Evolutionary conservation across 306 rosid genomes (phyloP).

Genomic region (Trifolium repens): DNA sequence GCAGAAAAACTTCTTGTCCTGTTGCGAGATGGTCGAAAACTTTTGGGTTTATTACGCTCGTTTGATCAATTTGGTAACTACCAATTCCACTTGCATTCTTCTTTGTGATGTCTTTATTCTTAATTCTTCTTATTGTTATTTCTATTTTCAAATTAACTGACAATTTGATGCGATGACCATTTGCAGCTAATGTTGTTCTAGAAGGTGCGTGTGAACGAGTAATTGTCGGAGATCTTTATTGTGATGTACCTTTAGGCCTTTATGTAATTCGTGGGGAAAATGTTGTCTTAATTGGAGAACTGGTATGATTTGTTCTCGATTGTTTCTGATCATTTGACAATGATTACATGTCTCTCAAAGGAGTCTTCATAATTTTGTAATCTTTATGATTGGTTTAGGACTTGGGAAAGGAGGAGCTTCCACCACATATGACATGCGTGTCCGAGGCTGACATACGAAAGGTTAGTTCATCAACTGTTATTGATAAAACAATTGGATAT

Average conservation of each 20-base stretch:
- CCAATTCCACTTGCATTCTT: constrained; percentile 16
- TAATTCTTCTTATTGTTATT: constrained; percentile 2
- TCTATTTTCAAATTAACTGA: constrained; percentile 20
- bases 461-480: constrained; percentile 49
- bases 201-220: constrained; percentile 90
- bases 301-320: constrained; percentile 58
- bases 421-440: constrained; percentile 81
- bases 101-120: constrained; percentile 3
- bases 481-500: constrained; percentile 9
- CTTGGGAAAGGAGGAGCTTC: constrained; percentile 86
- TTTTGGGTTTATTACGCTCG: constrained; percentile 82
- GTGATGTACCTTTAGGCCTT: constrained; percentile 88
- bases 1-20: constrained; percentile 87
- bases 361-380: constrained; percentile 22
- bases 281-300: constrained; percentile 91
- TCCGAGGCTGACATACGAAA: constrained; percentile 74
- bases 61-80: constrained; percentile 85
- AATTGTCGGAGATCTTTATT: constrained; percentile 83
- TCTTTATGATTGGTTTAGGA: constrained; percentile 54
- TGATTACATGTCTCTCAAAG: background rate
- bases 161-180: constrained; percentile 24
- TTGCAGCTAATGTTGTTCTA: constrained; percentile 84
- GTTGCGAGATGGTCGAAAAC: constrained; percentile 87
- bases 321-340: constrained; percentile 25
- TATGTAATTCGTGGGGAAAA: constrained; percentile 93